These are phyloP conservation scores for Phytophthora pini DNA, from an alignment of 352 stramenopile genomes.

Conservation along the genomic window DNA sequence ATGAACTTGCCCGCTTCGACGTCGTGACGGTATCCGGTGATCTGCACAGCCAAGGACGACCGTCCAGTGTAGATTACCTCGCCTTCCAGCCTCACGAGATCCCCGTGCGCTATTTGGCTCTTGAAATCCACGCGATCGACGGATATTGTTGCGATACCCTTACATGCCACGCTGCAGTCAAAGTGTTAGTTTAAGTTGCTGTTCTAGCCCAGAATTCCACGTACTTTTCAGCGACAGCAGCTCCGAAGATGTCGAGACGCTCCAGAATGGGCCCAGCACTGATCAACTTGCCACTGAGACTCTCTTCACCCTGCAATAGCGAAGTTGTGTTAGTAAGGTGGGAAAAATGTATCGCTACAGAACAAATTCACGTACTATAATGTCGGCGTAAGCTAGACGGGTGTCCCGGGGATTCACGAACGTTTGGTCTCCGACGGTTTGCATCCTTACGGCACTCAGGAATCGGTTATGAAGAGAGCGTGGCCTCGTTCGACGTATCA, in stretches of 20 bases:
- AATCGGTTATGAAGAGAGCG: constrained; percentile 25
- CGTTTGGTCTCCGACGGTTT: constrained; percentile 36
- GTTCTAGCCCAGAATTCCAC: constrained; percentile 39
- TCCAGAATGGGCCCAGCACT: constrained; percentile 48
- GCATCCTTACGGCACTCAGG: constrained; percentile 38
- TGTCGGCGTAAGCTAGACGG: constrained; percentile 63
- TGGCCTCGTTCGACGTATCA: constrained; percentile 16
- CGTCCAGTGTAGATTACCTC: constrained; percentile 47
- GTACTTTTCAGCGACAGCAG: constrained; percentile 14
- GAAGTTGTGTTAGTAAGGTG: too few relatives aligned
- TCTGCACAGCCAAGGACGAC: constrained; percentile 54
- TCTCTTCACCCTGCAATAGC: constrained; percentile 40
- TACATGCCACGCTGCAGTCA: constrained; percentile 6
- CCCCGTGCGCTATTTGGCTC: constrained; percentile 48
- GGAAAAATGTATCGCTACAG: too few relatives aligned
- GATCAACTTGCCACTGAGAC: constrained; percentile 38
- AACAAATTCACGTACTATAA: constrained; percentile 48
- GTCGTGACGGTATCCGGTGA: constrained; percentile 46
- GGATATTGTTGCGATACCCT: constrained; percentile 38
- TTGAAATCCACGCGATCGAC: constrained; percentile 53
- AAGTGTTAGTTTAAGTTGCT: background rate
- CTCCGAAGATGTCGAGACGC: constrained; percentile 42
- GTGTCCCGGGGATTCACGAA: constrained; percentile 60
- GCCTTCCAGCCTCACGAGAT: constrained; percentile 49
- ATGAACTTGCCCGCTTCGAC: constrained; percentile 32